Conservation (phyloP, 225 moss, liverwort and hornwort species). For the Polytrichum formosum region DNA sequence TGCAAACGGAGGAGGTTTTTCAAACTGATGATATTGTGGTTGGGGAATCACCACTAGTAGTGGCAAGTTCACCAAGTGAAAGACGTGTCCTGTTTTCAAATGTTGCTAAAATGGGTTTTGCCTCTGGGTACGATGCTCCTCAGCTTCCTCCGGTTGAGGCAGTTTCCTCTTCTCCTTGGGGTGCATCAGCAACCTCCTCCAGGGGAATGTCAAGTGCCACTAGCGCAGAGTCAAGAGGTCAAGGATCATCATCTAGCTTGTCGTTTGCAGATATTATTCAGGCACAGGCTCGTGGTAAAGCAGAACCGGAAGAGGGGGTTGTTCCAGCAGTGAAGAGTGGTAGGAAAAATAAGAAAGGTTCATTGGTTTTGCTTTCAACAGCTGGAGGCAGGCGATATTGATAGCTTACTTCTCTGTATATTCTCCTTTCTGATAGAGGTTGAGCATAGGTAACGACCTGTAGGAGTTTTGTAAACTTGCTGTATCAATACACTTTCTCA, state of each 20-base stretch:
- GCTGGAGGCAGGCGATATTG: slow-evolving; percentile 91
- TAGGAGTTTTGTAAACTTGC: slow-evolving; percentile 35
- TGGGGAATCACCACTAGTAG: slow-evolving; percentile 30
- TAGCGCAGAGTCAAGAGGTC: slow-evolving; percentile 37
- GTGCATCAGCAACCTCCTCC: slow-evolving; percentile 35
- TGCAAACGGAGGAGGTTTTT: slow-evolving; percentile 49
- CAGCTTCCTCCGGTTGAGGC: slow-evolving; percentile 54
- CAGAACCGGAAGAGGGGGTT: slow-evolving; percentile 42
- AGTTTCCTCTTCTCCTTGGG: slow-evolving; percentile 42
- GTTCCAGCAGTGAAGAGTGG: slow-evolving; percentile 35
- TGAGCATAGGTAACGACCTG: slow-evolving; percentile 10
- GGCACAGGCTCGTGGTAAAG: slow-evolving; percentile 54
- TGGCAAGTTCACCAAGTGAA: slow-evolving; percentile 65
- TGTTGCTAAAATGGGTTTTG: slow-evolving; percentile 93
- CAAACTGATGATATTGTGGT: slow-evolving; percentile 56
- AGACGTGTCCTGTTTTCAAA: slow-evolving; percentile 71
- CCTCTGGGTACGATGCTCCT: slow-evolving; percentile 89
- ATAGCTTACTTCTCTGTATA: slow-evolving; percentile 13
- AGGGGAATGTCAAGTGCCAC: slow-evolving; percentile 15
- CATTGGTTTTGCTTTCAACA: slow-evolving; percentile 87
- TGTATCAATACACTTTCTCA: too few species aligned
- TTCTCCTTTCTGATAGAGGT: slow-evolving; percentile 18
- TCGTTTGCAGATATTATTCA: slow-evolving; percentile 93
- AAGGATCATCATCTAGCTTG: slow-evolving; percentile 37
- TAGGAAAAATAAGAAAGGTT: slow-evolving; percentile 84